Evolutionary conservation across 257 asterid species (phyloP).

Genomic region (Lavandula angustifolia): DNA sequence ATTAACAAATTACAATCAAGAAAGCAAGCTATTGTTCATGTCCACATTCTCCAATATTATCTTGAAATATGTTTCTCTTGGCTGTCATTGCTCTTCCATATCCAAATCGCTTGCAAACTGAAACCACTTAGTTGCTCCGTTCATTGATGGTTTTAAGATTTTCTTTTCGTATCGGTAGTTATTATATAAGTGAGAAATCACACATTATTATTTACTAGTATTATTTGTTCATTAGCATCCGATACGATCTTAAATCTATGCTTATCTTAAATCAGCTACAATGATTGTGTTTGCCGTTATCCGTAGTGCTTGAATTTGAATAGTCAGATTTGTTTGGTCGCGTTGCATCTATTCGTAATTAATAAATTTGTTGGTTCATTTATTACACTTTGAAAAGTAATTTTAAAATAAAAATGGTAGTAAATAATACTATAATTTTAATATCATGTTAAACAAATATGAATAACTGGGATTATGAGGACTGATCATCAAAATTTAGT

Average conservation of each 20-base stretch:
- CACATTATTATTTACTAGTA: too few relatives aligned
- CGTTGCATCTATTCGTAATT: slow-evolving; percentile 22
- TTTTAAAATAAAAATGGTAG: too few relatives aligned
- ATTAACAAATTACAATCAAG: not conserved
- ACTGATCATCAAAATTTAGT: too few relatives aligned
- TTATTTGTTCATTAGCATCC: not conserved
- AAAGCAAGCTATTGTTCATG: not conserved
- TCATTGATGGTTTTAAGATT: too few relatives aligned
- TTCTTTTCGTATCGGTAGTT: too few relatives aligned
- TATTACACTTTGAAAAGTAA: not conserved
- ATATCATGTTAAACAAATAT: too few relatives aligned
- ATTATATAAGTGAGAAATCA: too few relatives aligned
- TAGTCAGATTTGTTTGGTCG: slow-evolving; percentile 10
- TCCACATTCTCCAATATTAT: slow-evolving; percentile 14
- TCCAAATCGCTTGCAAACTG: too few relatives aligned
- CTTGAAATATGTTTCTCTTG: not conserved
- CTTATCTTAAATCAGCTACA: slow-evolving; percentile 2
- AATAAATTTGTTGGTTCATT: not conserved
- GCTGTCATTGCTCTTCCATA: too few relatives aligned
- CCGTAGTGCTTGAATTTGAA: not conserved
- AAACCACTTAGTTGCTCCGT: too few relatives aligned
- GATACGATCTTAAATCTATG: not conserved
- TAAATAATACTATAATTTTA: too few relatives aligned
- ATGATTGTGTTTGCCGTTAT: slow-evolving; percentile 33
- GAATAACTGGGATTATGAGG: too few relatives aligned